Evolutionary conservation across 2,329 filamentous ascomycete genomes (phyloP).

Genomic region (Stagonosporopsis cucurbitacearum): DNA sequence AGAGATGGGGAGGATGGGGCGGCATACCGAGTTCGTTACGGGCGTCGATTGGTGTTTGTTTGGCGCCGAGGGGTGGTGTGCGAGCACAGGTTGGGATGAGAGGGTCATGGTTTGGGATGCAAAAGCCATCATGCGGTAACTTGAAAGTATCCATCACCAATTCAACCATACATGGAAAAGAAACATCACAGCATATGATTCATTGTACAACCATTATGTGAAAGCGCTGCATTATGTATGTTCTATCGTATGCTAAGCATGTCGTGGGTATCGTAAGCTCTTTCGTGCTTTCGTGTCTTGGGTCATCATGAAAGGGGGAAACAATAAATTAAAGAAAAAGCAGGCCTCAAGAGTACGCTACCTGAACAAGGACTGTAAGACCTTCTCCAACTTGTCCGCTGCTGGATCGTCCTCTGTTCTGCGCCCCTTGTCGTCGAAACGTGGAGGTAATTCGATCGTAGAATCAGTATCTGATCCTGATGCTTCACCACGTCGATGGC

Average conservation of each 20-base stretch:
- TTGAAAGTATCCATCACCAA: background rate
- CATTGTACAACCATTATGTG: background rate
- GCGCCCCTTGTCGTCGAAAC: slow-evolving; percentile 45
- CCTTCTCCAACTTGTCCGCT: slow-evolving; percentile 44
- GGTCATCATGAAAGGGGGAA: background rate
- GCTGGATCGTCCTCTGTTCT: slow-evolving; percentile 41
- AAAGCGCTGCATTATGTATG: slow-evolving; percentile 6
- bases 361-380: slow-evolving; percentile 41
- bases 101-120: slow-evolving; percentile 91
- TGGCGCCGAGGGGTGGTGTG: slow-evolving; percentile 93
- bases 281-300: slow-evolving; percentile 1
- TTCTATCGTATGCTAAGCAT: slow-evolving; percentile 8
- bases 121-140: slow-evolving; percentile 63
- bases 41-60: slow-evolving; percentile 99
- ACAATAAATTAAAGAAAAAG: background rate
- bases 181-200: background rate
- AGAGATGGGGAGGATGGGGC: slow-evolving; percentile 85
- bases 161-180: background rate
- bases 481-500: slow-evolving; percentile 32
- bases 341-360: slow-evolving; percentile 13
- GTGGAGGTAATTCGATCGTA: slow-evolving; percentile 46
- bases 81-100: slow-evolving; percentile 94
- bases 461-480: slow-evolving; percentile 38
- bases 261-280: slow-evolving; percentile 16
- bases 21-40: slow-evolving; percentile 94